Evolutionary conservation across 306 rosid species (phyloP).

Genomic region (Dalbergia oliveri): DNA sequence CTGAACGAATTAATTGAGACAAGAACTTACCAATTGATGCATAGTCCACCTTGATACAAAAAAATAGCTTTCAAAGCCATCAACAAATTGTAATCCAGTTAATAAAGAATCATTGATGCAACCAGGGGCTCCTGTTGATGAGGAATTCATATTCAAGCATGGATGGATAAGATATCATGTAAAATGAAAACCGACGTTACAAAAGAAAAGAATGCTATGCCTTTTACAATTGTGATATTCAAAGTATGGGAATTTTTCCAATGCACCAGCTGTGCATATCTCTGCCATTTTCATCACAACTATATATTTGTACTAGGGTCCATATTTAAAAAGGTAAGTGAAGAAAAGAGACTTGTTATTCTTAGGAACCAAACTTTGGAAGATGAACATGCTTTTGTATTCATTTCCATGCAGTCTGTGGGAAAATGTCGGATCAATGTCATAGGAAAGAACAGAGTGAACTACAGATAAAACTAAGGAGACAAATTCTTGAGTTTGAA

Average conservation of each 20-base stretch:
- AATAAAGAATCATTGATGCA: constrained; percentile 86
- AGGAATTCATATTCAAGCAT: constrained; percentile 45
- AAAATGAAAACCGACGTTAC: constrained; percentile 17
- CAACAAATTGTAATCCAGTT: constrained; percentile 92
- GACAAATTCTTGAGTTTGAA: constrained; percentile 19
- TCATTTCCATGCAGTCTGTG: constrained; percentile 26
- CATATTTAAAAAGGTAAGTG: background rate
- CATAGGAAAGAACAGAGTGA: constrained; percentile 20
- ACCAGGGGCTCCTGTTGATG: constrained; percentile 93
- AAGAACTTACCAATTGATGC: constrained; percentile 90
- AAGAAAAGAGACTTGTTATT: constrained; percentile 2
- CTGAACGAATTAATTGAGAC: constrained; percentile 37
- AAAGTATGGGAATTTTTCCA: constrained; percentile 24
- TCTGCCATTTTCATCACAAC: constrained; percentile 31
- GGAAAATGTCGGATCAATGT: constrained; percentile 18
- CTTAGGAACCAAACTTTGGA: constrained; percentile 22
- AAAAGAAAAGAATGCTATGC: constrained; percentile 33
- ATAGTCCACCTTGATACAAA: constrained; percentile 94
- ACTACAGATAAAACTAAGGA: constrained; percentile 7
- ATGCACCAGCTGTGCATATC: constrained; percentile 17
- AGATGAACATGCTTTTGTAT: constrained; percentile 24
- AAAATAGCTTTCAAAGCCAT: constrained; percentile 81
- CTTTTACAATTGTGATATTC: constrained; percentile 12
- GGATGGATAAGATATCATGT: constrained; percentile 34
- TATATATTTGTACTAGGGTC: constrained; percentile 22